These are phyloP conservation scores for Vigna mungo DNA, from an alignment of 306 rosid species.

Conservation along the genomic window DNA sequence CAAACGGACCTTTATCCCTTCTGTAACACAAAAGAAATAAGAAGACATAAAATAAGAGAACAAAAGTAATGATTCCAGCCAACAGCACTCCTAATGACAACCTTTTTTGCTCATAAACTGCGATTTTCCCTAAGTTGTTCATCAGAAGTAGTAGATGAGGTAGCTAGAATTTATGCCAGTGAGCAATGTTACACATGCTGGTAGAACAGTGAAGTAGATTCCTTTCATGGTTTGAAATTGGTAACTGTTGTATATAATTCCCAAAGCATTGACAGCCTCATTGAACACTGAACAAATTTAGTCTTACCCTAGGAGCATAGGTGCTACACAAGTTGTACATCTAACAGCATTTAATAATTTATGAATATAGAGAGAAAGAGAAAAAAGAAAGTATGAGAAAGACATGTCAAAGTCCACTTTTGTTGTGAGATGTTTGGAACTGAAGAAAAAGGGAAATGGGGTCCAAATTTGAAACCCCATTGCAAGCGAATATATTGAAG, in stretches of 20 bases:
- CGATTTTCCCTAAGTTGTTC: background rate
- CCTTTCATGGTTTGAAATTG: background rate
- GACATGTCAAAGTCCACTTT: conserved; percentile 44
- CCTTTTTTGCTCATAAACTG: conserved; percentile 5
- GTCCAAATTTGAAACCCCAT: conserved; percentile 48
- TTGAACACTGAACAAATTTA: conserved; percentile 25
- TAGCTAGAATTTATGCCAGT: conserved; percentile 2
- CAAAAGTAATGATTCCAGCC: background rate
- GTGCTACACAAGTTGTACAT: conserved; percentile 1
- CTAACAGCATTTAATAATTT: conserved; percentile 30
- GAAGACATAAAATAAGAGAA: background rate
- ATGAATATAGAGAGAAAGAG: conserved; percentile 27
- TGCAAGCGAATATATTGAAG: conserved; percentile 60
- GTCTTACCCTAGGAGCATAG: conserved; percentile 21
- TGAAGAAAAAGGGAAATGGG: conserved; percentile 39
- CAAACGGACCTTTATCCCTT: conserved; percentile 5
- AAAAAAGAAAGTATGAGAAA: conserved; percentile 39
- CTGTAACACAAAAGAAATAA: background rate
- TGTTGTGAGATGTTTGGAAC: conserved; percentile 43
- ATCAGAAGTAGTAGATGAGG: background rate
- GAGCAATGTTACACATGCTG: background rate
- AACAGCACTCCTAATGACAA: background rate
- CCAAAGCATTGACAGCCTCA: background rate
- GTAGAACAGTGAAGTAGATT: conserved; percentile 1
- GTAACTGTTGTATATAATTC: conserved; percentile 4